A percentile compares a stretch with the other conserved stretches of the same genome.
Evolutionary conservation across 176 grass and related monocot species (phyloP).

Genomic region (Oryza rufipogon): DNA sequence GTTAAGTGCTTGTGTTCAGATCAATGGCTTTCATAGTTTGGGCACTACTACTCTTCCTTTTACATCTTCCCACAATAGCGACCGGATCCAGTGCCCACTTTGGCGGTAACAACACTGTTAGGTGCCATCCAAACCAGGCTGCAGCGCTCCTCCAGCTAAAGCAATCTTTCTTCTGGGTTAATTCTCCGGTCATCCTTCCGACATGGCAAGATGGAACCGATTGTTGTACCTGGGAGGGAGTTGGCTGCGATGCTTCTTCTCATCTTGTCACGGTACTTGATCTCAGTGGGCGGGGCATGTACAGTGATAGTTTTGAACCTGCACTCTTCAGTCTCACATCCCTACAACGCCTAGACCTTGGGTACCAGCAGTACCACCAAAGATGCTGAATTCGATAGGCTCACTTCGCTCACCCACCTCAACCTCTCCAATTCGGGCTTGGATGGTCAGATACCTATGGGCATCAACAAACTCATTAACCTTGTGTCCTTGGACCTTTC

Average conservation of each 20-base stretch:
- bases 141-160: neutral
- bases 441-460: neutral
- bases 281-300: neutral
- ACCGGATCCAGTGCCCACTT: too few relatives aligned
- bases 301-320: neutral
- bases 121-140: conserved; percentile 1
- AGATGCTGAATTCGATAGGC: neutral
- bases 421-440: neutral
- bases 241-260: neutral
- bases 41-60: too few relatives aligned
- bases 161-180: neutral
- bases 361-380: neutral
- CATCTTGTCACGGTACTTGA: neutral
- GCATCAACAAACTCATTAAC: neutral
- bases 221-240: neutral
- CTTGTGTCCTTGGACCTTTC: conserved; percentile 18
- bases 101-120: too few relatives aligned
- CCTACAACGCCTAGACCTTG: neutral
- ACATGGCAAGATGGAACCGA: conserved; percentile 2
- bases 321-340: neutral
- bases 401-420: neutral
- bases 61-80: too few relatives aligned
- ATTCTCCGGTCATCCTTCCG: neutral
- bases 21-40: too few relatives aligned
- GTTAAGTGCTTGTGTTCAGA: too few relatives aligned